Base-by-base conservation (phyloP, 441 rosid genomes). In the Lagerstroemia fauriei region DNA sequence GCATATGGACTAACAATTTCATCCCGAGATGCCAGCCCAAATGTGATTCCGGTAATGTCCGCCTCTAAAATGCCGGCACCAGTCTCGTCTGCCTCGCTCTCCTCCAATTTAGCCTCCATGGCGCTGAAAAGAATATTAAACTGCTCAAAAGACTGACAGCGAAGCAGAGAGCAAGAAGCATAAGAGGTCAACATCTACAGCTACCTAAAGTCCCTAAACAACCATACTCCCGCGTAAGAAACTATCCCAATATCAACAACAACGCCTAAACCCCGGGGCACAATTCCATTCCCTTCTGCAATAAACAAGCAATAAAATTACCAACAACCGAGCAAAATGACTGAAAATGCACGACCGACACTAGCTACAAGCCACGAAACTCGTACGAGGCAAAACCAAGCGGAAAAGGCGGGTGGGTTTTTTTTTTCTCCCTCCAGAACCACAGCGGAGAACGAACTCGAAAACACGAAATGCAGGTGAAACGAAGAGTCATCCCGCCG, bases 31-130 rank as follows among this genome's bases (percentile, higher is more conserved):
- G 98, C 95, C 89, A 97, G 89, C 79, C 89, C 92, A 87, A 97
- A 97, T 77, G 66, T 82, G 77, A 95, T 91, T 59, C 95, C 95
- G 22, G 89, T 84, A 71, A 97, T 87, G 86, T 97, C 94, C n/a
- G 90, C 98, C 44, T 94, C 96, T 13, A 89, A 84, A 81, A 88
- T 32, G 24, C 86, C 84, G 22, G 91, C 46, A 34, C 90, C 84
- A 78, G 85, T 86, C 79, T 89, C 95, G 80, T 92, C 99, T 95
- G 92, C 91, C 85, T 82, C 85, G 79, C 72, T 79, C 16, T 51
- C 59, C 59, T n/a, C 78, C 76, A 17, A 22, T 18, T 69, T 69
- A 31, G 73, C 73, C 24, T 69, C 73, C 73, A 69, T 69, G 25
- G 46, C 18, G 34, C 73, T 69, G 73, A 32, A 69, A 32, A 69